phyloP scores from a whole-genome alignment of 2,329 filamentous ascomycete genomes.

The Emmonsiellopsis sp. region DNA sequence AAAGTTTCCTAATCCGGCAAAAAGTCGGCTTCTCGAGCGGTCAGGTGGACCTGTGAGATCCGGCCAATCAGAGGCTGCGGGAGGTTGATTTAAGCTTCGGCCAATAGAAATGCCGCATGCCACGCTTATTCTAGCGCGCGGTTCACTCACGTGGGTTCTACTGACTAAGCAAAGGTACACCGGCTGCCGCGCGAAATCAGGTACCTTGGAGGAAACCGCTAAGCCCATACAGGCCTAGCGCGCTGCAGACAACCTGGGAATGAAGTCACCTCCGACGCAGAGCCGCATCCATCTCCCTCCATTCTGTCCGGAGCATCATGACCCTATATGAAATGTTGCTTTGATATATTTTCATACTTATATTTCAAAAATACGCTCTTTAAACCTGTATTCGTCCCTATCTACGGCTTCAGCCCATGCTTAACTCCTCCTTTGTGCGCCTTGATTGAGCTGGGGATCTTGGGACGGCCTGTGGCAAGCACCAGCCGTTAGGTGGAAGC shows the following conservation, averaged over 20 bases:
- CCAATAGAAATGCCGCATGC: not conserved
- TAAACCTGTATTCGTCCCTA: no score
- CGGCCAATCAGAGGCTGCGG: conserved; percentile 16
- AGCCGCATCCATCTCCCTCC: not conserved
- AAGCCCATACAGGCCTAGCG: not conserved
- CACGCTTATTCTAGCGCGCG: not conserved
- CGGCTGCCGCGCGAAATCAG: not conserved
- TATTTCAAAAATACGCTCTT: no score
- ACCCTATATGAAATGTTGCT: no score
- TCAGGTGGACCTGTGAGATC: conserved; percentile 1
- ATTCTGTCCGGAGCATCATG: no score
- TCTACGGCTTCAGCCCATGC: no score
- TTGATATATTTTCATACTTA: no score
- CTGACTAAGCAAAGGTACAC: not conserved
- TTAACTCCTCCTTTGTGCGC: no score
- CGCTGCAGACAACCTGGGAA: not conserved
- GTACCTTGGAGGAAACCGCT: conserved; percentile 15
- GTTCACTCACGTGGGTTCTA: not conserved
- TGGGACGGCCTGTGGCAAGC: no score
- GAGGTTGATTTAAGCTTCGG: not conserved
- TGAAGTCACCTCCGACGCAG: not conserved
- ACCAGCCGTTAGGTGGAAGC: not conserved
- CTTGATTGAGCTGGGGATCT: no score
- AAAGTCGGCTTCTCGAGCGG: not conserved
- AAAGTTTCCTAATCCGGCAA: conserved; percentile 2